These are phyloP conservation scores for Chlorella sp. DNA, from an alignment of 139 green algal species.

Conservation along the genomic window DNA sequence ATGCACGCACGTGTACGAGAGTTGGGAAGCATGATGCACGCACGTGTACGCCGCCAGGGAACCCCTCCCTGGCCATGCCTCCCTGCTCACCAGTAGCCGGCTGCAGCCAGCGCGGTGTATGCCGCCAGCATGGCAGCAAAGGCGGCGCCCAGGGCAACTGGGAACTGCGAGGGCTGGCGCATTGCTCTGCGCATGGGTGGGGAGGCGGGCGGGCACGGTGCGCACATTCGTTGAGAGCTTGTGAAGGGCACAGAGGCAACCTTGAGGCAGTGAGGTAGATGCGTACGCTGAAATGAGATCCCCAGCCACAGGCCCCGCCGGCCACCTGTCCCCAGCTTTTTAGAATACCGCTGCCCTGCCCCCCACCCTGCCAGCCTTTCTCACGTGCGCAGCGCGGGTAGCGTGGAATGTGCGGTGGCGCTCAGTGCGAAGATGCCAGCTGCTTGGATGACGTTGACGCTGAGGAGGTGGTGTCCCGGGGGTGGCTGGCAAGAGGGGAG, in stretches of 20 bases:
- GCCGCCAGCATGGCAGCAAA: conserved; percentile 57
- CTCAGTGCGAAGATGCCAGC: conserved; percentile 64
- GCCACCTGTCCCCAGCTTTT: neutral
- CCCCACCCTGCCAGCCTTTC: neutral
- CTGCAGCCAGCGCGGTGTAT: conserved; percentile 45
- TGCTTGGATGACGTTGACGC: conserved; percentile 38
- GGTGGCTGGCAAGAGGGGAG: conserved; percentile 6
- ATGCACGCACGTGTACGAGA: no score
- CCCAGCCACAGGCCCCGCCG: no score
- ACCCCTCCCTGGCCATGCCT: neutral
- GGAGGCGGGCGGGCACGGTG: neutral
- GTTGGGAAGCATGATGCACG: no score
- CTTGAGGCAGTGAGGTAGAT: neutral
- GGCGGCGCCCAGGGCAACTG: conserved; percentile 31
- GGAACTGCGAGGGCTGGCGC: conserved; percentile 43
- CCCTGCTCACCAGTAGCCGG: conserved; percentile 31
- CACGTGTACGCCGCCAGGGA: no score
- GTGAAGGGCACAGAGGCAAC: neutral
- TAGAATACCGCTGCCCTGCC: neutral
- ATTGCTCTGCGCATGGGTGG: conserved; percentile 41
- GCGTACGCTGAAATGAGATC: neutral
- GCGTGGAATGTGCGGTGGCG: conserved; percentile 61
- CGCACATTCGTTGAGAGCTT: neutral
- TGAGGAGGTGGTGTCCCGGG: conserved; percentile 3
- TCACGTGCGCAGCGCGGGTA: conserved; percentile 57